These are phyloP conservation scores for Blastocystis sp. DNA, from an alignment of 352 stramenopile genomes.

Conservation along the genomic window DNA sequence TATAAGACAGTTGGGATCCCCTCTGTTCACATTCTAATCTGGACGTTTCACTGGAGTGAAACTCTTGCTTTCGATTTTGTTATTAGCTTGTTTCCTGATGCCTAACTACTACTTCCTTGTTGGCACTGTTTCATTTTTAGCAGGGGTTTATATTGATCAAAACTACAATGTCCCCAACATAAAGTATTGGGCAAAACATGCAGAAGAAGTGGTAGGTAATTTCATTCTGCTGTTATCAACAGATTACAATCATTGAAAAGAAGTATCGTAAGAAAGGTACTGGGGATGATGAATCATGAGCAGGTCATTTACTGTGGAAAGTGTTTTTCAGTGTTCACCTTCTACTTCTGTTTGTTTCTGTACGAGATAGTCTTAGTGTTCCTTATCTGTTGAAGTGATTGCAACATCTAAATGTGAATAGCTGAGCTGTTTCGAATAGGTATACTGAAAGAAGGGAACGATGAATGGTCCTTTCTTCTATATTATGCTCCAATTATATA, in stretches of 20 bases:
- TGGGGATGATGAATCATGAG: background rate
- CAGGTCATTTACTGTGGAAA: no score
- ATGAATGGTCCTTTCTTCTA: background rate
- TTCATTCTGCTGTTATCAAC: background rate
- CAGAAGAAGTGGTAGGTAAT: constrained; percentile 6
- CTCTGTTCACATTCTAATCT: no score
- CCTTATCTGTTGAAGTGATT: background rate
- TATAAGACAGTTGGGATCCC: background rate
- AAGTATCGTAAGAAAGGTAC: constrained; percentile 44
- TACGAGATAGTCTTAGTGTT: background rate
- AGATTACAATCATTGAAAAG: constrained; percentile 31
- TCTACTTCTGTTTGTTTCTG: background rate
- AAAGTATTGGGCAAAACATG: constrained; percentile 34
- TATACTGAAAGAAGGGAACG: background rate
- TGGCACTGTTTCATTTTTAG: background rate
- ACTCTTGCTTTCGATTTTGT: background rate
- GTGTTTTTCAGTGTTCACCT: background rate
- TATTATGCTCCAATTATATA: no score
- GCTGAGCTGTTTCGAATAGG: background rate
- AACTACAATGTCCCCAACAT: constrained; percentile 59
- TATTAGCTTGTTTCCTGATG: background rate
- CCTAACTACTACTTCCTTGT: constrained; percentile 53
- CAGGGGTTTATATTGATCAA: constrained; percentile 50
- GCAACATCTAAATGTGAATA: background rate
- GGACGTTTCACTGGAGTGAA: background rate